Conservation (phyloP, 306 rosid genomes). For the apple (Malus domestica) region ASM211411v1 NC_041799.1:10799501-10800000, state of each 20-base stretch:
- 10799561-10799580: neutral
- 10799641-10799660: conserved; percentile 1
- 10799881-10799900: neutral
- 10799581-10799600: conserved; percentile 99
- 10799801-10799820: too few species aligned
- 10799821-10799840: neutral
- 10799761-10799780: too few species aligned
- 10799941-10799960: conserved; percentile 88
- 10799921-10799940: conserved; percentile 61
- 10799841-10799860: neutral
- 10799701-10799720: too few species aligned
- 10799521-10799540: neutral
- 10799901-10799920: neutral
- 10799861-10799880: too few species aligned
- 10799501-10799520: neutral
- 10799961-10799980: conserved; percentile 89
- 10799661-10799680: neutral
- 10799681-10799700: too few species aligned
- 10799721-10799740: too few species aligned
- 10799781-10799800: too few species aligned
- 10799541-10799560: conserved; percentile 1
- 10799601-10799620: conserved; percentile 96
- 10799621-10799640: conserved; percentile 80
- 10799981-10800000: conserved; percentile 81
- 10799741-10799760: too few species aligned